Base-by-base conservation (phyloP, 2,329 filamentous ascomycete species). In the Simplicillium aogashimaense region DNA sequence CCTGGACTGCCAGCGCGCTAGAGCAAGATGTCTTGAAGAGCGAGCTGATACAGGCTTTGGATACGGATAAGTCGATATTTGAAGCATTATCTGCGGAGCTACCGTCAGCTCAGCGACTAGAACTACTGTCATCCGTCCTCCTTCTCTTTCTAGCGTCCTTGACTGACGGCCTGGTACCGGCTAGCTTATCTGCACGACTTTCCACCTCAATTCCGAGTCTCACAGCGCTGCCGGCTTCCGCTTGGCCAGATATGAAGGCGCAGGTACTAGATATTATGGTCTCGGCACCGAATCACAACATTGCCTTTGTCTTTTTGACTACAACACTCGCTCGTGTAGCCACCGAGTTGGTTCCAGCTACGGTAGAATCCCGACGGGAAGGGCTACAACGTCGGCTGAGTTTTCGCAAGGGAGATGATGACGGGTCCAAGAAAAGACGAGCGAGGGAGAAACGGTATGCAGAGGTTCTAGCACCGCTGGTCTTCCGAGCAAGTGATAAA, bases 251-350 rank as follows among this genome's bases (percentile, higher is more conserved):
- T 30, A 61, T 67, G 48, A 76, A 74, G 53, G 61, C 60, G 0
- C 54, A 62, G 3, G 58, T 92, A 2, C 74, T 95, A 5, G 89
- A 95, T 48, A 72, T 82, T 2, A 70, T 95, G 2, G 74, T 82
- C 0, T 67, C 74, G 2, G 72, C 77, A 0, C 84, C 87, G 0
- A 81, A 82, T 37, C 83, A 94, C 61, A 92, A 87, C 54, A 89
- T 95, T 41, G 83, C 84, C 0, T 94, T 95, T 53, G 84, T 94
- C 2, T 88, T 95, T 47, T 65, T 95, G 13, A 86, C 83, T 0
- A 80, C 85, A 8, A 89, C 88, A 61, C 69, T 95, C 1, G 63
- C 69, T 2, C 66, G 69, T 4, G 61, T 76, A 2, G 63, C 69
- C 2, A 56, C 63, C 1, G 74, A 78, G 40, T 57, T 78, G 6